A percentile compares a stretch with the other conserved stretches of the same genome.
Evolutionary conservation across 306 rosid genomes (phyloP).

Genomic region (Prunus campanulata): DNA sequence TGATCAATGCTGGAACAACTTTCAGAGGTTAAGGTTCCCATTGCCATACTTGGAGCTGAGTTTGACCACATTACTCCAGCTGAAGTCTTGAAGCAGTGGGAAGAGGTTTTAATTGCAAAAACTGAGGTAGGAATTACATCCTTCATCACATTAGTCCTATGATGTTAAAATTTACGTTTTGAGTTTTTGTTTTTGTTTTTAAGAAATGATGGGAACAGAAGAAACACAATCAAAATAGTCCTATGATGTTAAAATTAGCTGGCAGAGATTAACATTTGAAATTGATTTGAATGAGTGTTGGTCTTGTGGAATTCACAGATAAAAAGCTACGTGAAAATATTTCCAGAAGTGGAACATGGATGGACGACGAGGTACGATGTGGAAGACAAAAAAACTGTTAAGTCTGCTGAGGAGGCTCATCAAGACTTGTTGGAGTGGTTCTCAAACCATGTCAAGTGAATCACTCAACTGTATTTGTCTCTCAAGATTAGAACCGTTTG

Average conservation of each 20-base stretch:
- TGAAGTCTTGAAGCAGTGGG: slow-evolving; percentile 39
- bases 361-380: slow-evolving; percentile 52
- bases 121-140: slow-evolving; percentile 34
- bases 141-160: not conserved
- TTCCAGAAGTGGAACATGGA: slow-evolving; percentile 55
- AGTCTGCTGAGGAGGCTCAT: slow-evolving; percentile 69
- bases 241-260: too few relatives aligned
- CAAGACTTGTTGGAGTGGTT: slow-evolving; percentile 62
- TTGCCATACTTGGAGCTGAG: slow-evolving; percentile 52
- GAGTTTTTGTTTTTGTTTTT: not conserved
- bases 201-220: too few relatives aligned
- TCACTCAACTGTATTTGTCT: not conserved
- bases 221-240: too few relatives aligned
- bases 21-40: slow-evolving; percentile 49
- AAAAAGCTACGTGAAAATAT: slow-evolving; percentile 56
- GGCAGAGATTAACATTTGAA: not conserved
- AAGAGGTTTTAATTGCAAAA: slow-evolving; percentile 32
- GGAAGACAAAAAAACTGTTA: slow-evolving; percentile 45
- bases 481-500: not conserved
- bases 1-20: not conserved
- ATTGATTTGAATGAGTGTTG: not conserved
- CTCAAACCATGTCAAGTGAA: slow-evolving; percentile 43
- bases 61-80: slow-evolving; percentile 32
- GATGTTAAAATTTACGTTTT: not conserved
- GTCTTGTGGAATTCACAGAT: slow-evolving; percentile 29